Conservation (phyloP, 2,329 filamentous ascomycete genomes). For the Apiospora rasikravindrae region DNA sequence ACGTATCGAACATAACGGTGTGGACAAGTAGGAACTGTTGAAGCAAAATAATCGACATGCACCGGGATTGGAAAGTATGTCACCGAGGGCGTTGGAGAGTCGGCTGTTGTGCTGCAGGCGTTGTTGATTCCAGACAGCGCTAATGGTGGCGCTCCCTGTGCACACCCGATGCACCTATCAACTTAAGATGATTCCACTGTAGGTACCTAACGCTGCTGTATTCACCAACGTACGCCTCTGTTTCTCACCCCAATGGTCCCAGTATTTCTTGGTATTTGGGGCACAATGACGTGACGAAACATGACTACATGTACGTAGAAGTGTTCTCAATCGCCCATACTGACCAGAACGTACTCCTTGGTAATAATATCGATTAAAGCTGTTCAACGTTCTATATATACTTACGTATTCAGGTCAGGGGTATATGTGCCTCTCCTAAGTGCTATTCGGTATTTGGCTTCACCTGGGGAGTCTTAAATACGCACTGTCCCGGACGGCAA, state of each 20-base stretch:
- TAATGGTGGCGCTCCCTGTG: background rate
- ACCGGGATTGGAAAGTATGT: conserved; percentile 7
- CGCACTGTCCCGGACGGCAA: background rate
- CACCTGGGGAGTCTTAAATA: background rate
- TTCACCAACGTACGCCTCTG: background rate
- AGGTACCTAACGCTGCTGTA: background rate
- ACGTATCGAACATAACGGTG: conserved; percentile 3
- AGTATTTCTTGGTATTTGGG: background rate
- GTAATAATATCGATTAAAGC: too few relatives aligned
- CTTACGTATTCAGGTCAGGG: background rate
- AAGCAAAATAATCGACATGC: background rate
- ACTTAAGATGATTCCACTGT: background rate
- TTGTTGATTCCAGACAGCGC: background rate
- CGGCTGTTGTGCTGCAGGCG: background rate
- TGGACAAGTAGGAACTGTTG: background rate
- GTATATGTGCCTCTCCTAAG: background rate
- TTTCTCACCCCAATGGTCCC: background rate
- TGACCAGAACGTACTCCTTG: background rate
- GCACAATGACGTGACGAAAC: background rate
- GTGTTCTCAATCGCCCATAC: background rate
- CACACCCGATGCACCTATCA: background rate
- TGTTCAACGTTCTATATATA: background rate
- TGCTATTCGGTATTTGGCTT: background rate
- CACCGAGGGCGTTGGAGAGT: conserved; percentile 6
- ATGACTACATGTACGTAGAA: background rate